Conservation (phyloP, 371 early-diverging fungal species). For the Funneliformis caledonium region DNA sequence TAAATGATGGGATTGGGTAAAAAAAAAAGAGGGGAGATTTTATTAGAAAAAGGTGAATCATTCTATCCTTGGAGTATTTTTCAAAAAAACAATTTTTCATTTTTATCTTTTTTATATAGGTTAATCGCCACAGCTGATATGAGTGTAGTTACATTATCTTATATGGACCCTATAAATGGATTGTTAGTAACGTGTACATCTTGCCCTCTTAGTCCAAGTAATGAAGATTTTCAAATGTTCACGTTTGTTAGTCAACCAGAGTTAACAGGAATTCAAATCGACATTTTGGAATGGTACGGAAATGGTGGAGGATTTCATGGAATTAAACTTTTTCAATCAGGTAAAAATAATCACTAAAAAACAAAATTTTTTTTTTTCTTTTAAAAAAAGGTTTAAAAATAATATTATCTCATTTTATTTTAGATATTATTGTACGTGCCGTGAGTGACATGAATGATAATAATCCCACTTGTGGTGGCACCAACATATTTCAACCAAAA, state of each 20-base stretch:
- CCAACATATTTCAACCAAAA: conserved; percentile 37
- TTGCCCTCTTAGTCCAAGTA: conserved; percentile 55
- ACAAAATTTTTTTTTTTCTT: not conserved
- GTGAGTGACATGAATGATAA: conserved; percentile 48
- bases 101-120: not conserved
- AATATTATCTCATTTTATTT: not conserved
- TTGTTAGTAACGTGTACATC: conserved; percentile 54
- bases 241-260: conserved; percentile 41
- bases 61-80: not conserved
- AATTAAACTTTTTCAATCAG: conserved; percentile 72
- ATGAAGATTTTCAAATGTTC: conserved; percentile 33
- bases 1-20: conserved; percentile 3
- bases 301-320: conserved; percentile 72
- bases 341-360: conserved; percentile 38
- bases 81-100: not conserved
- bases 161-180: conserved; percentile 61
- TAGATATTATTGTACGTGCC: conserved; percentile 57
- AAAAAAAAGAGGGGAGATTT: not conserved
- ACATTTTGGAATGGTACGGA: conserved; percentile 76
- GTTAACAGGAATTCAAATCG: conserved; percentile 62
- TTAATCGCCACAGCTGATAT: conserved; percentile 49
- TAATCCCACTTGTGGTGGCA: conserved; percentile 44
- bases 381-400: conserved; percentile 8
- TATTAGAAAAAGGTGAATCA: not conserved
- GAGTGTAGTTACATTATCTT: conserved; percentile 58